Conservation (phyloP, 371 early-diverging fungal species). For the Mortierella sp. region DNA sequence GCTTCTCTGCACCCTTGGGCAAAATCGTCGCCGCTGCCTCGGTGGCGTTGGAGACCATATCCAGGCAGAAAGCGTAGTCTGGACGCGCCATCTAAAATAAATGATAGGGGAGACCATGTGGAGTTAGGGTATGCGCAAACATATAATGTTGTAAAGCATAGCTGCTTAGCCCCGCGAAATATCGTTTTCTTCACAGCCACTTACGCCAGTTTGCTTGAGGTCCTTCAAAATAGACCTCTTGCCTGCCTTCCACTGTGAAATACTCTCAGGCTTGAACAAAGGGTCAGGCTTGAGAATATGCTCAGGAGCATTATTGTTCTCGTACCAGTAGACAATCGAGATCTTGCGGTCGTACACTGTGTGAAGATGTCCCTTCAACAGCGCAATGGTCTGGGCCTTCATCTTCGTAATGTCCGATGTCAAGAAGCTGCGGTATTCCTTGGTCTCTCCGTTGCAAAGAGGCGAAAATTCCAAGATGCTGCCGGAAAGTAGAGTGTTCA, state of each 20-base stretch:
- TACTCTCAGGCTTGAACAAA: slow-evolving; percentile 24
- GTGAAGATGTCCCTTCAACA: slow-evolving; percentile 76
- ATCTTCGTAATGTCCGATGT: slow-evolving; percentile 67
- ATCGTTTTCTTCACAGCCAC: not conserved
- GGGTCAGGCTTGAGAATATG: slow-evolving; percentile 34
- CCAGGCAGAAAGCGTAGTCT: slow-evolving; percentile 32
- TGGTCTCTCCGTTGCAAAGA: slow-evolving; percentile 85
- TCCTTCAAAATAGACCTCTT: slow-evolving; percentile 57
- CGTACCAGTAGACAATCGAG: slow-evolving; percentile 37
- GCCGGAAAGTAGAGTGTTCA: slow-evolving; percentile 79
- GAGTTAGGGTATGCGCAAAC: not conserved
- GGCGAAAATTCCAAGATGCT: slow-evolving; percentile 82
- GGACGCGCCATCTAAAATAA: slow-evolving; percentile 30
- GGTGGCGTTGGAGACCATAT: slow-evolving; percentile 24
- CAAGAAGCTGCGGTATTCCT: slow-evolving; percentile 81
- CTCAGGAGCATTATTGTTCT: slow-evolving; percentile 19
- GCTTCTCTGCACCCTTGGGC: slow-evolving; percentile 19
- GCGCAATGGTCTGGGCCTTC: slow-evolving; percentile 72
- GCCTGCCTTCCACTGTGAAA: slow-evolving; percentile 74
- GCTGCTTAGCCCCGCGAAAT: not conserved
- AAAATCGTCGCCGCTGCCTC: slow-evolving; percentile 46
- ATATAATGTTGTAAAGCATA: not conserved
- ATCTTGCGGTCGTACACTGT: slow-evolving; percentile 75
- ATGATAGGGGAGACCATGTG: not conserved
- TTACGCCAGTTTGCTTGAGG: slow-evolving; percentile 63